Evolutionary conservation across 2,329 filamentous ascomycete genomes (phyloP), one percentile per base, ranked within the genome.

Genomic region (Ascocoryne sarcoides): DNA sequence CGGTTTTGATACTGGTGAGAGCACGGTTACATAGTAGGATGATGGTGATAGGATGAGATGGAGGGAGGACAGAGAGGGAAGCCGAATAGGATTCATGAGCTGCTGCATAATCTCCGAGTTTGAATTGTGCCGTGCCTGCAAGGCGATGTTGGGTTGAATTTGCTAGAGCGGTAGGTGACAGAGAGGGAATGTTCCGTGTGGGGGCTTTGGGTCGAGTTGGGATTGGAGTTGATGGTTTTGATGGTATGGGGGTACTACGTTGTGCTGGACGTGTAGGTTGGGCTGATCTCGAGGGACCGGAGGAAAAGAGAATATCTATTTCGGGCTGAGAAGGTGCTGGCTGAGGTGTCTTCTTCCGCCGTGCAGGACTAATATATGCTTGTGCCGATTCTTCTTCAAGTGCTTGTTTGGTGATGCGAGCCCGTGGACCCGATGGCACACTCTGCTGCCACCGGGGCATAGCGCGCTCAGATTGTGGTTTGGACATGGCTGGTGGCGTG

Each of bases 21-120:
- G 92, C 84, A 39, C 87, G 85, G 60, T 98, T 98, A 53, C 85
- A 90, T 16, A 94, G 76, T 5, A 96, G 73, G n/a, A 96, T 69
- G 44, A 96, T 92, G 14, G 77, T 77, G 17, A 96, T 70, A 0
- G 90, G 90, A 59, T 98, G 92, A 3, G 71, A 73, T 10, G 75
- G 63, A 1, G 92, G 92, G 21, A 98, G 69, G 28, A 78, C 75
- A 1, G 73, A 67, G 2, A 98, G 68, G 1, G 92, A 87, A 20
- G 76, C 74, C 0, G 84, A 79, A 61, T 96, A 98, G 1, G 83
- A 81, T 15, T 78, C 71, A 55, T 95, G 87, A 0, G 92, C 92
- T 8, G 84, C 75, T 14, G 85, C 82, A 61, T 87, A 98, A 61
- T 98, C 92, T 23, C 92, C 92, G 26, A 86, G 79, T 63, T 95